Conservation (phyloP, 352 stramenopile genomes). For the Globisporangium barbulae region DNA sequence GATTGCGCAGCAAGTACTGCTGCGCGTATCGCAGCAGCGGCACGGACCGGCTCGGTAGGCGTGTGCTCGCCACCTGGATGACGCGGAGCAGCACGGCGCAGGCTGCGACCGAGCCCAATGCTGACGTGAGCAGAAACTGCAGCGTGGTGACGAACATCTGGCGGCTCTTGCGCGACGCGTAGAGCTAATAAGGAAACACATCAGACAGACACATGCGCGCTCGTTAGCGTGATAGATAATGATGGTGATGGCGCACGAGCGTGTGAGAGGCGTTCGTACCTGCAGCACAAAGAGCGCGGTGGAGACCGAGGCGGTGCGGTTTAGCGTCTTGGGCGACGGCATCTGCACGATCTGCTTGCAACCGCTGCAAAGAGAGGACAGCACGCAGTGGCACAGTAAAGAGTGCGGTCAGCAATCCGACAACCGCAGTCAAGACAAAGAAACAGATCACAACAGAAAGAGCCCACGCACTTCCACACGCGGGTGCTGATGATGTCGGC, state of each 20-base stretch:
- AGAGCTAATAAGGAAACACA: constrained; percentile 32
- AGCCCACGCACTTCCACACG: constrained; percentile 38
- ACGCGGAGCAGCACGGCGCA: constrained; percentile 50
- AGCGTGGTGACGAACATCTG: constrained; percentile 52
- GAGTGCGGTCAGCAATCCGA: neutral
- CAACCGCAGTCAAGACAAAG: neutral
- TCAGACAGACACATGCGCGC: neutral
- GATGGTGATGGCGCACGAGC: neutral
- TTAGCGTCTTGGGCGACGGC: constrained; percentile 52
- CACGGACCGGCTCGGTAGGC: constrained; percentile 24
- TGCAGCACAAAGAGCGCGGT: constrained; percentile 69
- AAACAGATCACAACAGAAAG: neutral
- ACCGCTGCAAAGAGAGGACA: constrained; percentile 19
- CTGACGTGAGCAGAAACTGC: constrained; percentile 55
- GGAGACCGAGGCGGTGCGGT: constrained; percentile 67
- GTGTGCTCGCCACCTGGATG: constrained; percentile 42
- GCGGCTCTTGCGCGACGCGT: constrained; percentile 60
- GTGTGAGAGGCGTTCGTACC: constrained; percentile 14
- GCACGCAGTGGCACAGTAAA: neutral
- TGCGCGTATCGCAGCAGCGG: constrained; percentile 35
- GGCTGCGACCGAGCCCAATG: constrained; percentile 64
- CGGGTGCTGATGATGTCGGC: constrained; percentile 62
- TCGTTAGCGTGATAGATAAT: neutral
- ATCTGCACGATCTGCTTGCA: constrained; percentile 61
- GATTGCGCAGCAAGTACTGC: constrained; percentile 38